A percentile compares a stretch with the other conserved stretches of the same genome.
Conservation (phyloP, 2,329 filamentous ascomycete species). For the Penicillium carneum region DNA sequence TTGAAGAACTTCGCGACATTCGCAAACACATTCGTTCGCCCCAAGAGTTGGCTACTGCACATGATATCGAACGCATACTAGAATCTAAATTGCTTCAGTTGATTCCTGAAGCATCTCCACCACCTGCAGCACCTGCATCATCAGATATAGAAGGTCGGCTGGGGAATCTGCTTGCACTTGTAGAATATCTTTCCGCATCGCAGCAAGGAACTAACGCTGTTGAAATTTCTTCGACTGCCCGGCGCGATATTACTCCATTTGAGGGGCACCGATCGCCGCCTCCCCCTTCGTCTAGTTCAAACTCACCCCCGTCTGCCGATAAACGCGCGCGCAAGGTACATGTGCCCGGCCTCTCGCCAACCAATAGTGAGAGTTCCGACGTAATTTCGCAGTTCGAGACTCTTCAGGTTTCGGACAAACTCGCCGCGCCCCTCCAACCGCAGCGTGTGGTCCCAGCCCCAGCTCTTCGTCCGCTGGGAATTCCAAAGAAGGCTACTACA, state of each 20-base stretch:
- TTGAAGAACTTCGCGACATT: constrained; percentile 4
- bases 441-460: background rate
- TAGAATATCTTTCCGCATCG: background rate
- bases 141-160: background rate
- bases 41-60: background rate
- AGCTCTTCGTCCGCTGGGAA: background rate
- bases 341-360: constrained; percentile 8
- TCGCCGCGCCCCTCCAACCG: background rate
- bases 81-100: constrained; percentile 3
- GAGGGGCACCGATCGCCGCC: constrained; percentile 7
- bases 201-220: background rate
- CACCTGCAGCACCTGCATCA: background rate
- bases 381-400: constrained; percentile 5
- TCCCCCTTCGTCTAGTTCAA: background rate
- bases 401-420: constrained; percentile 5
- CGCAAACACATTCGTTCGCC: background rate
- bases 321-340: background rate
- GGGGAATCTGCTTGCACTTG: background rate
- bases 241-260: constrained; percentile 7
- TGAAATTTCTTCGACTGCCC: background rate
- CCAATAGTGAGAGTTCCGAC: constrained; percentile 4
- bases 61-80: constrained; percentile 2
- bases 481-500: background rate
- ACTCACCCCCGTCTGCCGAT: background rate
- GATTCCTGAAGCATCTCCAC: background rate